Conservation (phyloP, 2,329 filamentous ascomycete species). For the Cryphonectria nitschkei region DNA sequence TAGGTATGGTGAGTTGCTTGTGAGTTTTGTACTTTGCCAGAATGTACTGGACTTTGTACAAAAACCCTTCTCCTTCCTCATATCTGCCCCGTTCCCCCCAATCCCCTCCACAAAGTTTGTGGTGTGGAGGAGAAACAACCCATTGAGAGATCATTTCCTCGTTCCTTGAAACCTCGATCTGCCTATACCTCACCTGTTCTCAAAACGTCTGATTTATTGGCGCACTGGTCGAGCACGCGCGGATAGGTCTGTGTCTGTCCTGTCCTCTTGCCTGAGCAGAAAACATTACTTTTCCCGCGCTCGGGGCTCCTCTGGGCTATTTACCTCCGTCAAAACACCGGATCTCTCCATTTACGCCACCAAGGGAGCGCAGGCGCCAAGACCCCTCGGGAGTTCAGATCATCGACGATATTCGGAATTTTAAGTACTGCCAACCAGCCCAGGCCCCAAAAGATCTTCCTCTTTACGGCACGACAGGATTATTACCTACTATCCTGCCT, state of each 20-base stretch:
- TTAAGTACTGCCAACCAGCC: background rate
- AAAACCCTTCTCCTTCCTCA: slow-evolving; percentile 5
- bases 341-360: background rate
- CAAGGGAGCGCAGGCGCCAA: background rate
- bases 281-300: background rate
- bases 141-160: background rate
- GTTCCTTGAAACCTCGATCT: background rate
- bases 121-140: background rate
- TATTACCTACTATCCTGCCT: background rate
- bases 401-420: background rate
- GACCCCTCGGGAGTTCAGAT: background rate
- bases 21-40: background rate
- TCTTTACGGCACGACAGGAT: background rate
- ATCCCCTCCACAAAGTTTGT: background rate
- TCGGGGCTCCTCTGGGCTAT: background rate
- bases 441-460: background rate
- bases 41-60: background rate
- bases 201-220: background rate
- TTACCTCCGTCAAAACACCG: background rate
- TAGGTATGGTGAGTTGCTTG: slow-evolving; percentile 1
- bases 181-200: background rate
- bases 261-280: background rate
- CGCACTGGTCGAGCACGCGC: background rate
- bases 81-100: background rate
- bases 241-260: background rate